Evolutionary conservation across 1,139 yeast genomes (phyloP).

Genomic region (Candida sp.): DNA sequence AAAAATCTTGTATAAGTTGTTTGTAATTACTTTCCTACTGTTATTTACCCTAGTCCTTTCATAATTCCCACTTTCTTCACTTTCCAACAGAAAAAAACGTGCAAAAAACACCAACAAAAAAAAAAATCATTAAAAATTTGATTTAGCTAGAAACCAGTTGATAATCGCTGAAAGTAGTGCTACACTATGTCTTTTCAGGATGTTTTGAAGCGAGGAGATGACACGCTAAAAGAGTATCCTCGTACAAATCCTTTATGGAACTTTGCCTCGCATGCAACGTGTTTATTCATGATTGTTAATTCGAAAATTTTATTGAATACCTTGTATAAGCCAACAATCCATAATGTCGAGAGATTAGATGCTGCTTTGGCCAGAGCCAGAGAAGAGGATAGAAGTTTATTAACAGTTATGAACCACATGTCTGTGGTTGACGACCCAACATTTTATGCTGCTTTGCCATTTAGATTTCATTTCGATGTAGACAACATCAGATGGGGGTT

Average conservation of each 20-base stretch:
- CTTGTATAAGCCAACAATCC: constrained; percentile 61
- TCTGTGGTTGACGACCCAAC: constrained; percentile 93
- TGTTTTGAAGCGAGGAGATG: constrained; percentile 74
- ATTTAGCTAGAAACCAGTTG: too few species aligned
- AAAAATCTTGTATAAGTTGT: not conserved
- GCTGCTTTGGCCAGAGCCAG: constrained; percentile 60
- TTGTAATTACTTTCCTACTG: too few species aligned
- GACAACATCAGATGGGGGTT: constrained; percentile 88
- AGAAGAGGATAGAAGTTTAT: constrained; percentile 64
- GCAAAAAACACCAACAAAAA: not conserved
- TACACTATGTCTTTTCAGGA: constrained; percentile 64
- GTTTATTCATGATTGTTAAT: constrained; percentile 60
- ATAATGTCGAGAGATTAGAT: constrained; percentile 61
- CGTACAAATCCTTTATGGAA: constrained; percentile 62
- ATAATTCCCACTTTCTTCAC: too few species aligned
- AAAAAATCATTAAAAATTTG: not conserved
- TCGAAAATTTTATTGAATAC: constrained; percentile 61
- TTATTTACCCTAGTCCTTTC: too few species aligned
- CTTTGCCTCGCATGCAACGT: constrained; percentile 63
- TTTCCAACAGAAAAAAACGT: not conserved
- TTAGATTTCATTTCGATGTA: constrained; percentile 59
- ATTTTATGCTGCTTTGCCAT: constrained; percentile 83
- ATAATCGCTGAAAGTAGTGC: not conserved
- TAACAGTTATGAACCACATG: constrained; percentile 96
- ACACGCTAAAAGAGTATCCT: constrained; percentile 62